Conservation (phyloP, 1,139 yeast genomes). For the Diutina ranongensis region DNA sequence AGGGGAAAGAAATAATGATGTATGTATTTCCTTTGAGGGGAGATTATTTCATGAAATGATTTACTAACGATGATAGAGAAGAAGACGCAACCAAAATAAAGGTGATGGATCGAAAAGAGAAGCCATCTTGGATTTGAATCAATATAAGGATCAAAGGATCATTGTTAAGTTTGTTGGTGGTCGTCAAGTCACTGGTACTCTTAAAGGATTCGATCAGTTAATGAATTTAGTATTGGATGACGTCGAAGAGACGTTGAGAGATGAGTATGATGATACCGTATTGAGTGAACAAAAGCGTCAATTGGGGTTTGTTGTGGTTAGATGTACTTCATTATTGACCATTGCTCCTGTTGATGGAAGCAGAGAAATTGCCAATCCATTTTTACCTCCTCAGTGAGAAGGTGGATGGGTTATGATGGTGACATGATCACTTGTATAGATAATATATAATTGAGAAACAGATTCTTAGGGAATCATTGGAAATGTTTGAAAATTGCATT, state of each 20-base stretch:
- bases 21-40: constrained; percentile 10
- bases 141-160: constrained; percentile 62
- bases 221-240: constrained; percentile 90
- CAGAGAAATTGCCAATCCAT: constrained; percentile 68
- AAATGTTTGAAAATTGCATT: too few relatives aligned
- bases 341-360: constrained; percentile 81
- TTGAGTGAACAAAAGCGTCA: constrained; percentile 44
- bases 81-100: constrained; percentile 22
- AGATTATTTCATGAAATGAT: too few relatives aligned
- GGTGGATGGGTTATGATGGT: not conserved
- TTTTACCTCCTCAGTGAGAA: constrained; percentile 11
- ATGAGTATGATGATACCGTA: constrained; percentile 45
- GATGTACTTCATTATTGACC: constrained; percentile 76
- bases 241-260: constrained; percentile 60
- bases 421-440: too few relatives aligned
- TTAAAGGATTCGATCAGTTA: constrained; percentile 85
- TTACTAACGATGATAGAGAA: constrained; percentile 9
- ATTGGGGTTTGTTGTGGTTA: constrained; percentile 59
- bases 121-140: constrained; percentile 74
- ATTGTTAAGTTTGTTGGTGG: constrained; percentile 86
- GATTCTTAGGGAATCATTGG: too few relatives aligned
- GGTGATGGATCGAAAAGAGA: constrained; percentile 79
- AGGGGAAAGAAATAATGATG: constrained; percentile 10
- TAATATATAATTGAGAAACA: too few relatives aligned
- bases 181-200: constrained; percentile 59